Evolutionary conservation across 192 early-diverging fungal genomes (phyloP).

Genomic region (Backusella liffmaniae): DNA sequence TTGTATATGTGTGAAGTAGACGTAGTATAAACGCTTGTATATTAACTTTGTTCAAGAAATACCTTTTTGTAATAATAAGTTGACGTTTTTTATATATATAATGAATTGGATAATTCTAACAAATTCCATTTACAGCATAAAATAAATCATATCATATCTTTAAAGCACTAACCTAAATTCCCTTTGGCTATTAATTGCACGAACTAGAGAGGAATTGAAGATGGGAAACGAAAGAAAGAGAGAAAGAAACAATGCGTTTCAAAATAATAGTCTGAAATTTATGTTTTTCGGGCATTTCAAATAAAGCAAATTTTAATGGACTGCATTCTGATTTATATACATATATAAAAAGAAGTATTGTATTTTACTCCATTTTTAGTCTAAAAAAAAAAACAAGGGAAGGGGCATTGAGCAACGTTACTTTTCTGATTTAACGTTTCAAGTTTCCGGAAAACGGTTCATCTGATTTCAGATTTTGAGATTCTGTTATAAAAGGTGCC

Average conservation of each 20-base stretch:
- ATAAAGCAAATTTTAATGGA: neutral
- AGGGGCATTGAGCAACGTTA: too few species aligned
- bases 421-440: too few species aligned
- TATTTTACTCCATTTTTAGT: too few species aligned
- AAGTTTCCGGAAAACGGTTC: too few species aligned
- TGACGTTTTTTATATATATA: neutral
- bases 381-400: too few species aligned
- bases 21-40: neutral
- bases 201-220: neutral
- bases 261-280: neutral
- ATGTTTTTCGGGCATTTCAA: neutral
- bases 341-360: too few species aligned
- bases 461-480: too few species aligned
- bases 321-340: neutral
- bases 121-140: neutral
- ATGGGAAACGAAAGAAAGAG: neutral
- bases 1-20: neutral
- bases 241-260: neutral
- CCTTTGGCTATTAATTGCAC: neutral
- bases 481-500: too few species aligned
- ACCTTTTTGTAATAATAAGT: neutral
- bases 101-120: neutral
- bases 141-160: neutral
- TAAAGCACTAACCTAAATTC: neutral
- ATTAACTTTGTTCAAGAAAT: neutral